phyloP scores from a whole-genome alignment of 352 stramenopile species.

The Pythium aristosporum region DNA sequence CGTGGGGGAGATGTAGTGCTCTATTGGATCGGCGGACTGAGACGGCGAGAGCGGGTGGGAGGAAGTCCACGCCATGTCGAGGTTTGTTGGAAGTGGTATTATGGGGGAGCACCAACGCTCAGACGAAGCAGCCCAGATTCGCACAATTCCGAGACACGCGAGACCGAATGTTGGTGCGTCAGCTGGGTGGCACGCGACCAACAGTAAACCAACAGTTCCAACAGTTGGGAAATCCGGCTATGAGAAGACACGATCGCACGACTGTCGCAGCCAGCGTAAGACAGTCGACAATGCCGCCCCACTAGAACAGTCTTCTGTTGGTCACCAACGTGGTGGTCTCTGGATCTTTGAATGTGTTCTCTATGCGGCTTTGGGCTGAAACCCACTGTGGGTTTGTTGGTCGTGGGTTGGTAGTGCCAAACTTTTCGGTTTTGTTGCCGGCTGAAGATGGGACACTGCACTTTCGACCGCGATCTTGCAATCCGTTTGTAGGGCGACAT shows the following conservation, averaged over 20 bases:
- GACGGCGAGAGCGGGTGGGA: conserved; percentile 4
- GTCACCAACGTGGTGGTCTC: neutral
- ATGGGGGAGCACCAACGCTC: neutral
- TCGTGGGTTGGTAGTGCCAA: neutral
- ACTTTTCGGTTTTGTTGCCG: conserved; percentile 1
- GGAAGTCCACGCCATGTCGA: conserved; percentile 11
- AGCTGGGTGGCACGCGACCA: conserved; percentile 1
- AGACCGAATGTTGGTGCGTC: neutral
- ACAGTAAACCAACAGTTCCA: neutral
- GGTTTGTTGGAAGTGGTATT: neutral
- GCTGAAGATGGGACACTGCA: conserved; percentile 21
- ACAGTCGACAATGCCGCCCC: no score
- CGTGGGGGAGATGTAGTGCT: conserved; percentile 6
- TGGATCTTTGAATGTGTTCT: conserved; percentile 4
- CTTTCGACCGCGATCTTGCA: conserved; percentile 14
- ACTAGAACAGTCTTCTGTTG: neutral
- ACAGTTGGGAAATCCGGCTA: neutral
- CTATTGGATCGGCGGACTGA: neutral
- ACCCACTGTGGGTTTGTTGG: neutral
- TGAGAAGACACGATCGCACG: conserved; percentile 1
- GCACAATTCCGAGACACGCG: neutral
- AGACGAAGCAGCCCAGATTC: neutral
- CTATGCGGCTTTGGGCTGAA: neutral
- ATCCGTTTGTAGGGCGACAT: neutral
- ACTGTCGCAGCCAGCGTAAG: conserved; percentile 4